Base-by-base conservation (phyloP, 2,329 filamentous ascomycete species). In the Herpotrichia juniperi region DNA sequence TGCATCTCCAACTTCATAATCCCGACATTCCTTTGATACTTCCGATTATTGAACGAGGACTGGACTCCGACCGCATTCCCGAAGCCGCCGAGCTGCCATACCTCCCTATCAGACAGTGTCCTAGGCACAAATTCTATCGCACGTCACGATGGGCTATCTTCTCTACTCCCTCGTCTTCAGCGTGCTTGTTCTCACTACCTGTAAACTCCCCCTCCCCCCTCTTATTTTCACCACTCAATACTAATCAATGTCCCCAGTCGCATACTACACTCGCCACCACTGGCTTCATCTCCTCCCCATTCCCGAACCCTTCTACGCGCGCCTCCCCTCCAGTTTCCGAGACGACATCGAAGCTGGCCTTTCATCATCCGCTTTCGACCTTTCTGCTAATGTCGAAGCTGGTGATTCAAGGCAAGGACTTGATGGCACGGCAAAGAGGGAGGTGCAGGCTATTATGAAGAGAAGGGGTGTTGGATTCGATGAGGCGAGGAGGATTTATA, bases 401-500 rank as follows among this genome's bases (percentile, higher is more conserved):
- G 90, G 89, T 45, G 94, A 99, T 72, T 80, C 81, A 25, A 85
- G 94, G 60, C 84, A 86, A 0, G 94, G 94, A 0, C 81, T 99
- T 16, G 93, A 97, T 70, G 86, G 89, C 59, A 79, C 78, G 42
- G 89, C 85, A 50, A 97, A 97, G 80, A 78, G 81, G 32, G 91
- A 96, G 74, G 87, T 99, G 35, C 83, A 92, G 66, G 84, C 83
- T 63, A 93, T 99, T 63, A 99, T 99, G 94, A 93, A 91, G 83
- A 87, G 83, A 71, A 83, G 87, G 58, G 83, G 87, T 52, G 84
- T 97, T 58, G 84, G 82, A 54, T 99, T 99, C 71, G 93, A 99
- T 76, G 91, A 97, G 77, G 94, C 93, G 32, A 83, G 94, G 63
- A 83, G 90, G 65, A 82, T 91, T 40, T 96, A 90, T 71, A 94